Conservation (phyloP, 2,329 filamentous ascomycete genomes). For the Fusarium irregulare region DNA sequence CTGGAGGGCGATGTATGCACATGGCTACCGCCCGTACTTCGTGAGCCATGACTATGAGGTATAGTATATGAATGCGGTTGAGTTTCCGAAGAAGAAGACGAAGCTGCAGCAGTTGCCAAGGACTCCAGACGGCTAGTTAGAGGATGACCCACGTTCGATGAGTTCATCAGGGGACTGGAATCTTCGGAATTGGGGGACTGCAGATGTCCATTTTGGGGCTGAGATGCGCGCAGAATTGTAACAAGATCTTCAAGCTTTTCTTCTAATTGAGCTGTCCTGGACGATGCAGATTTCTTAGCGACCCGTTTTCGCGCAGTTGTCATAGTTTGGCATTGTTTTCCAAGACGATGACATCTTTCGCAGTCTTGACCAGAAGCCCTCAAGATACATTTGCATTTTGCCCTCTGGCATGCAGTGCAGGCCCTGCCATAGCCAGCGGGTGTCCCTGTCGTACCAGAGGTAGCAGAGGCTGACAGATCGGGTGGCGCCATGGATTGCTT, state of each 20-base stretch:
- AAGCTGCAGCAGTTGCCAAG: constrained; percentile 52
- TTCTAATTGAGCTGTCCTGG: constrained; percentile 59
- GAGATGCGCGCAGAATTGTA: constrained; percentile 55
- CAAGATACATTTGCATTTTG: constrained; percentile 63
- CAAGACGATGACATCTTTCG: constrained; percentile 58
- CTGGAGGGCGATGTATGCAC: constrained; percentile 17
- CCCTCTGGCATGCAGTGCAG: constrained; percentile 59
- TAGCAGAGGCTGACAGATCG: constrained; percentile 16
- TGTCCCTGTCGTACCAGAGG: constrained; percentile 34
- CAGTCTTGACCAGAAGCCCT: constrained; percentile 49
- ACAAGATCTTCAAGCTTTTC: constrained; percentile 63
- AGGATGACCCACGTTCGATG: constrained; percentile 24
- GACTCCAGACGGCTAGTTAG: constrained; percentile 52
- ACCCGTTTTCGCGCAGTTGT: constrained; percentile 54
- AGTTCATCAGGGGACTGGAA: constrained; percentile 15
- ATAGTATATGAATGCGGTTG: constrained; percentile 20
- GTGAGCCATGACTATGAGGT: constrained; percentile 19
- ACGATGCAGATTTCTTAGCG: constrained; percentile 49
- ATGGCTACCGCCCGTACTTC: constrained; percentile 10
- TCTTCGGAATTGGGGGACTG: constrained; percentile 22
- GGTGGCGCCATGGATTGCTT: constrained; percentile 41
- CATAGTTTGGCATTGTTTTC: constrained; percentile 61
- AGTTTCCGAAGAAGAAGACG: constrained; percentile 37
- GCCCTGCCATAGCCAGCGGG: constrained; percentile 58
- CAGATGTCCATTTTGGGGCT: constrained; percentile 35